These are phyloP conservation scores for Amphirosellinia nigrospora DNA, from an alignment of 495 filamentous ascomycete species.

Conservation along the genomic window DNA sequence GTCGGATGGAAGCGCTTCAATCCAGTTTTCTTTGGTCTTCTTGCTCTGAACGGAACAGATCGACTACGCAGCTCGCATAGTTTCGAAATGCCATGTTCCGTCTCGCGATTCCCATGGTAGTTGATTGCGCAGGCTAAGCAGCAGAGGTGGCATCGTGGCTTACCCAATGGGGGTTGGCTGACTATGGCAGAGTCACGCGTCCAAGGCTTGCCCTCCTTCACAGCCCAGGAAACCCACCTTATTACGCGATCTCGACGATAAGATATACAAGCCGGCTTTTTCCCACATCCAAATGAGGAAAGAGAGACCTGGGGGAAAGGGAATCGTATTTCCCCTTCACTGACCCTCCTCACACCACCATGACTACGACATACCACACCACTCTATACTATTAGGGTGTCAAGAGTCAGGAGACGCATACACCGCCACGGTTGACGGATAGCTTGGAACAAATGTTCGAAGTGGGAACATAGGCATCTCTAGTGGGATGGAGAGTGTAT, in stretches of 20 bases:
- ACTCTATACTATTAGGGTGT: constrained; percentile 30
- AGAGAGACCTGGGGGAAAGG: constrained; percentile 7
- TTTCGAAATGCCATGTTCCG: constrained; percentile 26
- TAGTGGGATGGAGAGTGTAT: constrained; percentile 3
- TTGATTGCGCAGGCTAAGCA: constrained; percentile 29
- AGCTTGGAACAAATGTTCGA: constrained; percentile 15
- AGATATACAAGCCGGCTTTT: constrained; percentile 34
- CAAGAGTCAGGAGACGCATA: constrained; percentile 41
- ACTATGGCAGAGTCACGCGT: constrained; percentile 42
- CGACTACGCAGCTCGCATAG: constrained; percentile 23
- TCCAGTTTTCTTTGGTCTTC: neutral
- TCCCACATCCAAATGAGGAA: constrained; percentile 33
- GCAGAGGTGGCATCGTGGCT: constrained; percentile 40
- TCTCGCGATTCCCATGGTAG: constrained; percentile 36
- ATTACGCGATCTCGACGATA: constrained; percentile 36
- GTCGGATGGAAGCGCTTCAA: constrained; percentile 28
- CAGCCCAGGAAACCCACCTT: constrained; percentile 33
- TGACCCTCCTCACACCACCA: constrained; percentile 38
- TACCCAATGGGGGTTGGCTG: constrained; percentile 44
- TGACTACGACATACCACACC: constrained; percentile 27
- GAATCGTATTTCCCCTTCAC: constrained; percentile 24
- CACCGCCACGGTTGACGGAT: constrained; percentile 13
- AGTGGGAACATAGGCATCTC: constrained; percentile 17
- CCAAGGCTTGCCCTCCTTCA: constrained; percentile 38
- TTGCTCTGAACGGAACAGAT: constrained; percentile 13